Evolutionary conservation across 2,329 filamentous ascomycete species (phyloP).

Genomic region (Incumbomyces delicatus): DNA sequence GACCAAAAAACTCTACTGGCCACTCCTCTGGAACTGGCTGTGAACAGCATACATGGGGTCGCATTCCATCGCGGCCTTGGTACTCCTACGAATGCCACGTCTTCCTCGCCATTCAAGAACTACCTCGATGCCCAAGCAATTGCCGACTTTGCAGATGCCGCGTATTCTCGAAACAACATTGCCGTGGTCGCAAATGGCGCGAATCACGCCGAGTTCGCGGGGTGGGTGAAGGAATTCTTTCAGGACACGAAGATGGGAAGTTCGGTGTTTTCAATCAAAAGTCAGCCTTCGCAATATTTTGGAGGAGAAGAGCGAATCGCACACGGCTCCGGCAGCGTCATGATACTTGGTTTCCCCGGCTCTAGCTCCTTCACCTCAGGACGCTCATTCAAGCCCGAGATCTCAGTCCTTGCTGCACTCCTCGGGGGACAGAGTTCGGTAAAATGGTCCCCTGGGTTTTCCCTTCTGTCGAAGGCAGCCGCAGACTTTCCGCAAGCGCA

Average conservation of each 20-base stretch:
- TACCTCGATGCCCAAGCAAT: slow-evolving; percentile 72
- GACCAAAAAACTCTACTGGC: slow-evolving; percentile 64
- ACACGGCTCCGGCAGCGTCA: slow-evolving; percentile 64
- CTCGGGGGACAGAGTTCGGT: slow-evolving; percentile 84
- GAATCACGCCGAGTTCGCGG: slow-evolving; percentile 62
- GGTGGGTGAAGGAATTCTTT: slow-evolving; percentile 94
- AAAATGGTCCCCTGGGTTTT: slow-evolving; percentile 95
- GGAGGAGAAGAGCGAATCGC: slow-evolving; percentile 89
- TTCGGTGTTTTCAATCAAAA: slow-evolving; percentile 46
- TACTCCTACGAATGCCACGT: slow-evolving; percentile 61
- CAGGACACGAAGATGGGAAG: slow-evolving; percentile 49
- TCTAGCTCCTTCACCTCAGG: slow-evolving; percentile 61
- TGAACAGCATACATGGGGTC: slow-evolving; percentile 75
- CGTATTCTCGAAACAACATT: slow-evolving; percentile 83
- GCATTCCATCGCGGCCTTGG: slow-evolving; percentile 94
- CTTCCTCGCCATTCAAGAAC: slow-evolving; percentile 61
- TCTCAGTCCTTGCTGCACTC: slow-evolving; percentile 74
- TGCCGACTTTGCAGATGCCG: slow-evolving; percentile 63
- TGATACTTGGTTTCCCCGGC: slow-evolving; percentile 88
- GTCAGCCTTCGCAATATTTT: slow-evolving; percentile 69
- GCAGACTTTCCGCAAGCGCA: slow-evolving; percentile 56
- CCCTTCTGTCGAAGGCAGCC: slow-evolving; percentile 71
- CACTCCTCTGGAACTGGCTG: slow-evolving; percentile 57
- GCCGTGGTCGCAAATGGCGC: slow-evolving; percentile 86
- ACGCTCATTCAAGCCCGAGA: slow-evolving; percentile 76